Conservation (phyloP, 2,329 filamentous ascomycete genomes). For the Fonsecaea multimorphosa region DNA sequence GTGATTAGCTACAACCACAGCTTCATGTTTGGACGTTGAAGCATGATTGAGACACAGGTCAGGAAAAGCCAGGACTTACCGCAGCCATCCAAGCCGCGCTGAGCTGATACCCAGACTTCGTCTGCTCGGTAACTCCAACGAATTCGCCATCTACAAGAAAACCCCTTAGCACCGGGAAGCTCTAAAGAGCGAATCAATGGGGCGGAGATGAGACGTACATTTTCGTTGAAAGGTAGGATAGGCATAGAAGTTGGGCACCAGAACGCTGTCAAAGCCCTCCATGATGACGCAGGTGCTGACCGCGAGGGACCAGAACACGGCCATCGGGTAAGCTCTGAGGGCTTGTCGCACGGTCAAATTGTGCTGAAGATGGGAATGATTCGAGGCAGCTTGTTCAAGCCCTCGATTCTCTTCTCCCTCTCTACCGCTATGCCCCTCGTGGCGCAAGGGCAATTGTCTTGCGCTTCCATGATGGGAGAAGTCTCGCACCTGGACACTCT, state of each 20-base stretch:
- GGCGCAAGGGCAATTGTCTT: slow-evolving; percentile 1
- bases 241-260: slow-evolving; percentile 40
- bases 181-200: not conserved
- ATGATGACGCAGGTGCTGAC: slow-evolving; percentile 58
- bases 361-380: slow-evolving; percentile 29
- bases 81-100: slow-evolving; percentile 31
- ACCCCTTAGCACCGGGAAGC: not conserved
- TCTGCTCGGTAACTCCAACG: slow-evolving; percentile 33
- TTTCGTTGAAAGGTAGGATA: slow-evolving; percentile 47
- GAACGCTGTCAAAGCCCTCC: slow-evolving; percentile 49
- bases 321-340: slow-evolving; percentile 40
- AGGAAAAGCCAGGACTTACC: slow-evolving; percentile 2
- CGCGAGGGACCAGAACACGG: slow-evolving; percentile 46
- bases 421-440: not conserved
- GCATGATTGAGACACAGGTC: slow-evolving; percentile 45
- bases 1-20: not conserved
- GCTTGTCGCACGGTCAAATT: slow-evolving; percentile 34
- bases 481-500: slow-evolving; percentile 10
- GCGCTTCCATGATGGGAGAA: slow-evolving; percentile 1
- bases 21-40: not conserved
- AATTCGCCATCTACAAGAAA: slow-evolving; percentile 26
- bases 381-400: slow-evolving; percentile 8
- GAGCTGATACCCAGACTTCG: slow-evolving; percentile 43
- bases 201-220: slow-evolving; percentile 24
- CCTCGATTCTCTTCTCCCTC: slow-evolving; percentile 8